Evolutionary conservation across 352 stramenopile species (phyloP).

Genomic region (Pythium monospermum): DNA sequence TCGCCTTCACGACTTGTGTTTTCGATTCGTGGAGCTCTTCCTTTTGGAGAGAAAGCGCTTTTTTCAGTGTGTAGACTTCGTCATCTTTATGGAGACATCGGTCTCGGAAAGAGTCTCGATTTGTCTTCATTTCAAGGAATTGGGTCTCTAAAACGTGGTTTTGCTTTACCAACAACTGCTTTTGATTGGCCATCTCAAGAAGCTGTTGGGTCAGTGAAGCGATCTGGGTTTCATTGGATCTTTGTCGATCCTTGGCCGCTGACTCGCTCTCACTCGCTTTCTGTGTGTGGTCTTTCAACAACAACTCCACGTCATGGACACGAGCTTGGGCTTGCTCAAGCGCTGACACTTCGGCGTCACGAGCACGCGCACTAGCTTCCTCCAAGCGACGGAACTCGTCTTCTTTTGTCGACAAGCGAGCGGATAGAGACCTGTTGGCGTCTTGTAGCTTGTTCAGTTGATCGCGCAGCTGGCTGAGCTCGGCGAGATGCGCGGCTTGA

Average conservation of each 20-base stretch:
- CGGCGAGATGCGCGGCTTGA: neutral
- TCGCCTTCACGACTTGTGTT: constrained; percentile 39
- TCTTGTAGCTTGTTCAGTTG: neutral
- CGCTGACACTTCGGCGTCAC: neutral
- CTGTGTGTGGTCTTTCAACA: constrained; percentile 21
- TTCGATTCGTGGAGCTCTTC: constrained; percentile 51
- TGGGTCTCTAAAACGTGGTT: constrained; percentile 38
- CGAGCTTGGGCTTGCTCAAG: constrained; percentile 4
- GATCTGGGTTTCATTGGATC: neutral
- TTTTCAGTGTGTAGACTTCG: constrained; percentile 46
- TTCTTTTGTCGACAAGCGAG: neutral
- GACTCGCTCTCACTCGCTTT: neutral
- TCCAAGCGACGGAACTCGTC: neutral
- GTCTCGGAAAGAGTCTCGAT: constrained; percentile 41
- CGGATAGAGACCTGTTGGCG: neutral
- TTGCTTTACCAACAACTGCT: constrained; percentile 9
- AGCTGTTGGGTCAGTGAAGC: constrained; percentile 5
- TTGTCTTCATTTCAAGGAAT: constrained; percentile 35
- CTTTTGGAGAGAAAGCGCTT: constrained; percentile 28
- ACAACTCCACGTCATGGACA: neutral
- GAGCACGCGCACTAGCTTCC: neutral
- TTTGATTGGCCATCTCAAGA: neutral
- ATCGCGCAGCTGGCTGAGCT: neutral
- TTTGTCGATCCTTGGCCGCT: neutral
- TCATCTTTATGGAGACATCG: constrained; percentile 47